Evolutionary conservation across 2,329 filamentous ascomycete species (phyloP), one percentile per base, ranked within the genome.

Genomic region (Penicillium vulpinum): DNA sequence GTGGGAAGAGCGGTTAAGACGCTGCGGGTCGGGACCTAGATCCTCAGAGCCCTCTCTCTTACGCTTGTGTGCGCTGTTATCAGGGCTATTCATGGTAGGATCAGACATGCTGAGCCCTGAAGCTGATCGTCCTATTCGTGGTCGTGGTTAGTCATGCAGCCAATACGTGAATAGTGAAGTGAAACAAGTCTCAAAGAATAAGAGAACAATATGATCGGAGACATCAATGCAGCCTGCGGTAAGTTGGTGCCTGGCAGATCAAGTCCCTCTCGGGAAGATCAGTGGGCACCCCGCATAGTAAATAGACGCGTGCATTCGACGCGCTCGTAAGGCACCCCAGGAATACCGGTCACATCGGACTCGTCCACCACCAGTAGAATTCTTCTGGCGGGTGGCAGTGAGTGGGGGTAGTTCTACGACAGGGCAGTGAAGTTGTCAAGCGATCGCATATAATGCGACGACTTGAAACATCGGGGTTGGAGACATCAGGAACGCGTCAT

Each of bases 1-100:
- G 56, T 75, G 72, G 28, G 74, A 74, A 36, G 74, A 74, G 51
- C 74, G 72, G 51, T 75, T 75, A 50, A 77, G 49, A 31, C 75
- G 75, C 62, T 77, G 75, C 36, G 67, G 56, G 53, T 78, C 75
- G 43, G 73, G 70, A 11, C 75, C 75, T 44, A 71, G 57, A 54
- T 72, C 74, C 48, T 77, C 73, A 31, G 68, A 72, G 57, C 65
- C 68, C 31, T 76, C 73, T 40, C 75, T 75, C 67, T 78, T 78
- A 52, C 75, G 70, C 63, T 78, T 78, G 62, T 74, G 65, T 13
- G 65, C 58, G 54, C 66, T 68, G 55, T 66, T 65, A 61, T 76
- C 74, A 29, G 73, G 64, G 56, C 69, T 65, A 51, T 68, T 70
- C 64, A 76, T 64, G 26, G 69, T 70, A 46, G 70, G 72, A 58